Evolutionary conservation across 495 filamentous ascomycete species (phyloP).

Genomic region (Penicillium soppii): DNA sequence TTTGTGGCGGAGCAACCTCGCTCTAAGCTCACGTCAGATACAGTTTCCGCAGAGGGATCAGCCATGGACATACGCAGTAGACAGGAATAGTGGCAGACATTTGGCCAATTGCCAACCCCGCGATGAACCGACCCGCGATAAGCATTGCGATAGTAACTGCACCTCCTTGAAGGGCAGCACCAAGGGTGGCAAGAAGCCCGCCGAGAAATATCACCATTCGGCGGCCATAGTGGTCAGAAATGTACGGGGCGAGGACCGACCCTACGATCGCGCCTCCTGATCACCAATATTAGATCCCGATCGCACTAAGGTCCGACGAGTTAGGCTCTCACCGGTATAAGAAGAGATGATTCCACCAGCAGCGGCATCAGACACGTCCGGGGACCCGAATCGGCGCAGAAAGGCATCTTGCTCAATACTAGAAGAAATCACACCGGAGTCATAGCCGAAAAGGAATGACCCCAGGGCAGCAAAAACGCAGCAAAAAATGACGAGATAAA

Average conservation of each 20-base stretch:
- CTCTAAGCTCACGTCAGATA: conserved; percentile 31
- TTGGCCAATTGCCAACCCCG: conserved; percentile 50
- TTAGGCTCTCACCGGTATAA: conserved; percentile 36
- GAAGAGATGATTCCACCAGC: conserved; percentile 53
- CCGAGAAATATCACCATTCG: conserved; percentile 49
- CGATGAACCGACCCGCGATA: conserved; percentile 51
- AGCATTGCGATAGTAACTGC: conserved; percentile 52
- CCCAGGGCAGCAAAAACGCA: conserved; percentile 59
- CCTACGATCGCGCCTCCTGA: conserved; percentile 48
- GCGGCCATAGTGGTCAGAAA: conserved; percentile 47
- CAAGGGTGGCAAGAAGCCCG: conserved; percentile 43
- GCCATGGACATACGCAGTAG: conserved; percentile 34
- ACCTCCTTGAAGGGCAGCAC: conserved; percentile 50
- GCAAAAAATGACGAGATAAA: conserved; percentile 40
- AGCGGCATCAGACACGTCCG: conserved; percentile 35
- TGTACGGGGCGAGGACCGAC: conserved; percentile 44
- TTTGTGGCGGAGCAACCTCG: conserved; percentile 26
- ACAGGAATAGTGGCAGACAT: conserved; percentile 52
- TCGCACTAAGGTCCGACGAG: conserved; percentile 2
- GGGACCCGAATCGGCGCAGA: conserved; percentile 35
- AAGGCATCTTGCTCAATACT: conserved; percentile 48
- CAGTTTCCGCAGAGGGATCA: conserved; percentile 12
- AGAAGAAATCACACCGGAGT: conserved; percentile 52
- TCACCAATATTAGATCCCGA: conserved; percentile 1
- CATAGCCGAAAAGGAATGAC: conserved; percentile 57